Evolutionary conservation across 345 rosid species (phyloP), one percentile per base, ranked within the genome.

Genomic region (Aquilaria sinensis): DNA sequence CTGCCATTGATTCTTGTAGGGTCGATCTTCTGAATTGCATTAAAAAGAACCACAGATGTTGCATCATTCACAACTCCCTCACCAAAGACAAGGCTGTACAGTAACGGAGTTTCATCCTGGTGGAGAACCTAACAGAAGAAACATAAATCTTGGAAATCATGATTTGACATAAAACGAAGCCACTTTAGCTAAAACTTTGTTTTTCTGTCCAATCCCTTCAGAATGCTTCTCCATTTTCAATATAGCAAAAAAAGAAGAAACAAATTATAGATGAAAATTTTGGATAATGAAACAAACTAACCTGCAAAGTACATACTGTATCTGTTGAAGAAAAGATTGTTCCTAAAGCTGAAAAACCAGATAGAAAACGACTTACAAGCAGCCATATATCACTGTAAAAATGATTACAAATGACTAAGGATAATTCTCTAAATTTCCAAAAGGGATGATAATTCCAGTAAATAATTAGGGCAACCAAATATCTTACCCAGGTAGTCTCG

Each of bases 31-130:
- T 93, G 96, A 53, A 90, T 69, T 0, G 96, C 90, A 52, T 87
- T 93, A 74, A 87, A 93, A 58, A 93, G 76, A 51, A 86, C 97
- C 60, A 87, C 87, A 0, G 97, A 81, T 48, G 98, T 86, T 60
- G 98, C 97, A 70, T 93, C 98, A 67, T 87, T 89, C 72, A 92
- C 97, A 2, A 93, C 97, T 63, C 97, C 98, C 80, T 89, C 98
- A 46, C 96, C 96, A 45, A 92, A 92, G 14, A 92, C 98, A 62
- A 90, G 72, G 75, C 98, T 93, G 70, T 93, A 87, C 14, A 89
- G 74, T 49, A 85, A 70, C 47, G 96, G 96, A 51, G 88, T 93
- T 66, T 93, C 96, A 58, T 93, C 97, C 81, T 93, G 97, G 61
- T 83, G 79, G 54, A 93, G 96, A 74, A 93, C 82, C 97, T 90